A percentile compares a stretch with the other conserved stretches of the same genome.
These are phyloP conservation scores for Coniochaeta hoffmannii DNA, from an alignment of 2,329 filamentous ascomycete genomes.

Conservation along the genomic window DNA sequence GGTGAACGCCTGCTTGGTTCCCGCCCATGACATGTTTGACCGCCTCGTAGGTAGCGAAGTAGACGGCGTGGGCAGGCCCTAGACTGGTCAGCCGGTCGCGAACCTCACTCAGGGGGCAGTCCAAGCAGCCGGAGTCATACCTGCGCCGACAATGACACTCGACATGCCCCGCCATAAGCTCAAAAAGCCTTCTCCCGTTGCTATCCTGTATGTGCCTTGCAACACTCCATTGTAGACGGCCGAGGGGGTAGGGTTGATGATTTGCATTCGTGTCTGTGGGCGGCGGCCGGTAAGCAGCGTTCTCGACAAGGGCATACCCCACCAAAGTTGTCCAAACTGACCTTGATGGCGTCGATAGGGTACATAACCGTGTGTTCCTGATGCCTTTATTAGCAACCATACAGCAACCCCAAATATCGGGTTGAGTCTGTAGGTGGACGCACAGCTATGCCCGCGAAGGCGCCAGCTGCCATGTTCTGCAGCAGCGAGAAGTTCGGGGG, in stretches of 20 bases:
- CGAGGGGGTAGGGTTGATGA: slow-evolving; percentile 74
- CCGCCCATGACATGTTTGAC: slow-evolving; percentile 96
- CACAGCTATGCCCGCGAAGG: slow-evolving; percentile 94
- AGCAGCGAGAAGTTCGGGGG: slow-evolving; percentile 89
- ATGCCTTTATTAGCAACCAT: not conserved
- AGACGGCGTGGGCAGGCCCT: slow-evolving; percentile 96
- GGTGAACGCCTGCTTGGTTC: slow-evolving; percentile 79
- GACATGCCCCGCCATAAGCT: slow-evolving; percentile 96
- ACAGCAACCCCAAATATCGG: slow-evolving; percentile 9
- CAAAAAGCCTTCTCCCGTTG: slow-evolving; percentile 78
- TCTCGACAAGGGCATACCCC: not conserved
- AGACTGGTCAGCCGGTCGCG: not conserved
- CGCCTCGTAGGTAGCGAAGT: slow-evolving; percentile 96
- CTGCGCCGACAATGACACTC: slow-evolving; percentile 90
- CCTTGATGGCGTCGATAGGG: slow-evolving; percentile 95
- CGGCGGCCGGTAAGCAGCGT: slow-evolving; percentile 12
- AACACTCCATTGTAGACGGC: slow-evolving; percentile 84
- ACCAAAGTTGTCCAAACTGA: slow-evolving; percentile 30
- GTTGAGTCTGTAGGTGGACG: slow-evolving; percentile 21
- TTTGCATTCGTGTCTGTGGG: slow-evolving; percentile 92
- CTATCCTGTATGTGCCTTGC: slow-evolving; percentile 89
- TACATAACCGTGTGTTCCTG: slow-evolving; percentile 99
- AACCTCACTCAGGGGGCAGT: slow-evolving; percentile 8
- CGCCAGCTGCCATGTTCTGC: slow-evolving; percentile 93
- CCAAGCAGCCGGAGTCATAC: slow-evolving; percentile 34